A percentile compares a stretch with the other conserved stretches of the same genome.
Conservation (phyloP, 805 yeast species). For the Kluyveromyces siamensis region DNA sequence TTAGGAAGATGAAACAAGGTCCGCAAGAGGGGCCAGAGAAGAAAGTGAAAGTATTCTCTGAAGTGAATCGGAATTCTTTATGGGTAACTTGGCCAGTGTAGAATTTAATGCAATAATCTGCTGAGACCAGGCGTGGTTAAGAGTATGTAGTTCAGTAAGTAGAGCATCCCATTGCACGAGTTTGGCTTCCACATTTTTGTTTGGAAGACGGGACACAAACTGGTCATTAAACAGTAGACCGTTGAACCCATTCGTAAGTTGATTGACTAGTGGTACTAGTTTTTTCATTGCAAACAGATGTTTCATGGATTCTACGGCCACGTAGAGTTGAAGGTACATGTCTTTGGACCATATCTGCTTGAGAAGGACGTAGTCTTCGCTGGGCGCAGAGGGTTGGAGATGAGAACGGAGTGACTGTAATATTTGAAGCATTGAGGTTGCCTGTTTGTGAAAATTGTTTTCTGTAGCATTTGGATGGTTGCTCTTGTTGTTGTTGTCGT, state of each 20-base stretch:
- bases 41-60: background rate
- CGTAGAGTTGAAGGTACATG: background rate
- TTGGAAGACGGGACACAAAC: background rate
- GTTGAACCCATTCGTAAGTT: background rate
- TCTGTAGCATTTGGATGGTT: background rate
- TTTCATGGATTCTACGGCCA: background rate
- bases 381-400: background rate
- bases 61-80: background rate
- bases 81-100: background rate
- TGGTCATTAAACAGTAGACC: background rate
- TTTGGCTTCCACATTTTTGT: background rate
- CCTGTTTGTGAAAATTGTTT: background rate
- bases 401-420: background rate
- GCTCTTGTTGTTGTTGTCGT: background rate
- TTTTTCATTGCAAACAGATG: background rate
- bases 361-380: background rate
- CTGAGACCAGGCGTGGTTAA: background rate
- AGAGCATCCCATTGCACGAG: background rate
- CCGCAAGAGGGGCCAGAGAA: background rate
- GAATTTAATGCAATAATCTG: background rate
- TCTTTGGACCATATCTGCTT: background rate
- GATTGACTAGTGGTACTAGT: background rate
- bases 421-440: background rate
- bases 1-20: too few relatives aligned
- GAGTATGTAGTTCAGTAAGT: background rate